Base-by-base conservation (phyloP, 2,329 filamentous ascomycete species). In the Pseudogymnoascus sp. region DNA sequence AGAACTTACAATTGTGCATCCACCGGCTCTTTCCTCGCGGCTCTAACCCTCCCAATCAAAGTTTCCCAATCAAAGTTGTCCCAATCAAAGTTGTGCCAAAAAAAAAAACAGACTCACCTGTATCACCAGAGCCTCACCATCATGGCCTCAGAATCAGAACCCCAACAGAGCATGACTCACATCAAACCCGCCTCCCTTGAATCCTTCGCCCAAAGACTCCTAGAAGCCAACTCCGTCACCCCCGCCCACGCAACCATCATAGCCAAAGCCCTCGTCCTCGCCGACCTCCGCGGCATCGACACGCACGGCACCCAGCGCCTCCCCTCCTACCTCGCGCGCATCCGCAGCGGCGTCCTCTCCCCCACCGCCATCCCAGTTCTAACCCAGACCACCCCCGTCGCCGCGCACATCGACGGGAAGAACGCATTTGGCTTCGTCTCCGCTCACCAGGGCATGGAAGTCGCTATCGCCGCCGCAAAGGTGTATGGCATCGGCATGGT, bases 221-320 rank as follows among this genome's bases (percentile, higher is more conserved):
- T 90, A 33, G 69, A 75, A 63, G 86, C 79, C 26, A 86, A 90
- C 69, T 83, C 84, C 2, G 86, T 90, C 0, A 75, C 85, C 0
- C 62, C 74, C 0, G 72, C 78, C 2, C 83, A 89, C 66, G 88
- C 90, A 14, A 66, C 75, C 3, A 84, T 85, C 37, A 76, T 92
- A 11, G 85, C 89, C n/a, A 76, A 78, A 65, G 89, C 86, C 66
- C 83, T 93, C 1, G 81, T 93, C 1, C 83, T 84, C 37, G 90
- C 90, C 11, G 90, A 93, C 69, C 82, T 93, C 0, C 86, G 90
- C 41, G 90, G 89, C 60, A 86, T 93, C 26, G 90, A 93, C 71
- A 91, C 89, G 0, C 90, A 93, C 72, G 90, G 87, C 65, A 85
- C 89, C 73, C 91, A 90, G 73, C 85, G 90, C 5, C 85, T 93